Evolutionary conservation across 1,139 yeast species (phyloP), one percentile per base, ranked within the genome.

Genomic region (Kodamaea derodonti): DNA sequence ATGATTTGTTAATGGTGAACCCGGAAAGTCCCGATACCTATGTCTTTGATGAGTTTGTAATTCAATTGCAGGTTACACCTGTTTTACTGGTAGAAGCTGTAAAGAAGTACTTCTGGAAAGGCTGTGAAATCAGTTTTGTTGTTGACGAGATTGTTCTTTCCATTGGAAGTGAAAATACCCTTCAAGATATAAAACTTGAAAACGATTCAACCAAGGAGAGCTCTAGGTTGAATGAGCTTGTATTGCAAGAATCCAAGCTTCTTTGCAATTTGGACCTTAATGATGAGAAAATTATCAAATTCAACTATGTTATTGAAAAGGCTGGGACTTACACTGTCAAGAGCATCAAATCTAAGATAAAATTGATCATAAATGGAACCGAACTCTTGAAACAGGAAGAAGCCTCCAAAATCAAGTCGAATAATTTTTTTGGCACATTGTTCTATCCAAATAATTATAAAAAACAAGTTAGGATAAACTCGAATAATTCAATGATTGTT

Each of bases 291-390:
- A 41, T 56, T 0, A 20, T 64, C n/a, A 57, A 61, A 30, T 49
- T 58, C 34, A 29, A 38, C 3, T 64, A 60, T 35, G 28, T 27
- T 3, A 56, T 51, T 3, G 46, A 46, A 4, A 49, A 43, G 29
- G 45, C 65, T 0, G 69, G 69, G 1, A 31, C 32, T 10, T 54
- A 48, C 35, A 41, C 40, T 24, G 43, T 64, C 8, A 46, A 48
- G 16, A 34, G 43, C 0, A 33, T 62, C 2, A 44, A 27, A 15
- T 16, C 39, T 11, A 27, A 34, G 4, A 14, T 34, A 4, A 33
- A 32, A 11, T 18, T 45, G 20, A 26, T 20, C 13, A 13, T 22
- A 9, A 14, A 12, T 14, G 32, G 17, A 10, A 18, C 14, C 8
- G 6, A 6, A n/a, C 14, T 29, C 13, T 14, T 13, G 4, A 31